Conservation (phyloP, 305 asterid genomes). For the Fraxinus angustifolia region DNA sequence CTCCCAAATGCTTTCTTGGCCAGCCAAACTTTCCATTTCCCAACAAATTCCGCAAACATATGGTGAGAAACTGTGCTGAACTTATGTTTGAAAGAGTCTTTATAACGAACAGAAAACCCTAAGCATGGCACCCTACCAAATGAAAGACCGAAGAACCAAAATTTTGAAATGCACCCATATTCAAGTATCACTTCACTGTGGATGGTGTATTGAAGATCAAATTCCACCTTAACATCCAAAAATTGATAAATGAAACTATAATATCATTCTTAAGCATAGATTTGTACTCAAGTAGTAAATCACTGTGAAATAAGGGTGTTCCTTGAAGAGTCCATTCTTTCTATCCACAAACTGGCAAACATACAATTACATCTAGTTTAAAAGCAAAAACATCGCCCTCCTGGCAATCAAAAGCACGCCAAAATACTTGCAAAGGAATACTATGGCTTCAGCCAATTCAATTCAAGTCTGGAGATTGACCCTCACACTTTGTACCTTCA, state of each 20-base stretch:
- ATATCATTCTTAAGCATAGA: neutral
- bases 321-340: neutral
- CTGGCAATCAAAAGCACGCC: neutral
- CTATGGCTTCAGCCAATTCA: neutral
- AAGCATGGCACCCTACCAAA: neutral
- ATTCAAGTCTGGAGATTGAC: neutral
- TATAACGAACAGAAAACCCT: neutral
- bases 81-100: neutral
- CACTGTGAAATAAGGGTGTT: neutral
- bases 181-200: neutral
- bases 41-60: neutral
- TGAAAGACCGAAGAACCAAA: neutral
- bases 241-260: neutral
- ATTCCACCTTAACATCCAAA: neutral
- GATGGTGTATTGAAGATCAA: neutral
- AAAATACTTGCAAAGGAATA: neutral
- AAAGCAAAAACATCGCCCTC: neutral
- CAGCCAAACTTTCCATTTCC: neutral
- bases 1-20: neutral
- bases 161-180: neutral
- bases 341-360: neutral
- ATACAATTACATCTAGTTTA: neutral
- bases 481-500: constrained; percentile 49
- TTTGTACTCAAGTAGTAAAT: neutral
- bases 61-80: neutral